A percentile compares a stretch with the other conserved stretches of the same genome.
phyloP scores from a whole-genome alignment of 805 yeast species.

The Sugiyamaella marilandica region DNA sequence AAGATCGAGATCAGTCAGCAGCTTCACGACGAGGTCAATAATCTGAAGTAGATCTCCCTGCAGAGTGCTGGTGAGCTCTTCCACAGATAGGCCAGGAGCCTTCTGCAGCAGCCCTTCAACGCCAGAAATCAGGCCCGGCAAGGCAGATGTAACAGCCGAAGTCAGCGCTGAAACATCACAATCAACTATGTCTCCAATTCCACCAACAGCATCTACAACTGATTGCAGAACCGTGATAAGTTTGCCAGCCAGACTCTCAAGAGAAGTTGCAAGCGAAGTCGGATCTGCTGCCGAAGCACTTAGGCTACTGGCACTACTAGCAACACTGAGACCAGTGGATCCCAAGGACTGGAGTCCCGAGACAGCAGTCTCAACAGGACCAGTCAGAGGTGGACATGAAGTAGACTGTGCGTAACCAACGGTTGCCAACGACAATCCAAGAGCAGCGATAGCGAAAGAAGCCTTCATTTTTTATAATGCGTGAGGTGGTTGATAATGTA shows the following conservation, averaged over 20 bases:
- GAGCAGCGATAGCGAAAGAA: constrained; percentile 6
- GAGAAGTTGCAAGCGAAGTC: background rate
- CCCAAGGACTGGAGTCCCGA: constrained; percentile 1
- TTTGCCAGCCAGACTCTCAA: constrained; percentile 3
- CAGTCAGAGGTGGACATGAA: constrained; percentile 6
- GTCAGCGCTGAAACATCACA: constrained; percentile 5
- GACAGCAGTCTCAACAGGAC: constrained; percentile 3
- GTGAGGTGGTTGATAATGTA: background rate
- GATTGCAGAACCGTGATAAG: background rate
- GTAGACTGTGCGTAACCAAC: constrained; percentile 5
- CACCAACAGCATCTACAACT: background rate
- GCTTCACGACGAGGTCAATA: constrained; percentile 3
- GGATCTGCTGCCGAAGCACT: background rate
- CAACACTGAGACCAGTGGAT: constrained; percentile 1
- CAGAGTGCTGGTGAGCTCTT: constrained; percentile 4
- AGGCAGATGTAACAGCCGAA: background rate
- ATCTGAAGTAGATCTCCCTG: constrained; percentile 3
- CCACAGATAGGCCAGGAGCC: constrained; percentile 5
- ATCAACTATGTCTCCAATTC: constrained; percentile 3
- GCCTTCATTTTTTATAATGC: constrained; percentile 6
- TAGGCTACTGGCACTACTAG: background rate
- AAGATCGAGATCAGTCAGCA: constrained; percentile 3
- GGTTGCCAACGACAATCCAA: background rate
- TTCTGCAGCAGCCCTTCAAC: constrained; percentile 1
- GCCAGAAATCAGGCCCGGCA: constrained; percentile 5